Evolutionary conservation across 139 green algal genomes (phyloP), one percentile per base, ranked within the genome.

Genomic region (Asterochloris sp.): DNA sequence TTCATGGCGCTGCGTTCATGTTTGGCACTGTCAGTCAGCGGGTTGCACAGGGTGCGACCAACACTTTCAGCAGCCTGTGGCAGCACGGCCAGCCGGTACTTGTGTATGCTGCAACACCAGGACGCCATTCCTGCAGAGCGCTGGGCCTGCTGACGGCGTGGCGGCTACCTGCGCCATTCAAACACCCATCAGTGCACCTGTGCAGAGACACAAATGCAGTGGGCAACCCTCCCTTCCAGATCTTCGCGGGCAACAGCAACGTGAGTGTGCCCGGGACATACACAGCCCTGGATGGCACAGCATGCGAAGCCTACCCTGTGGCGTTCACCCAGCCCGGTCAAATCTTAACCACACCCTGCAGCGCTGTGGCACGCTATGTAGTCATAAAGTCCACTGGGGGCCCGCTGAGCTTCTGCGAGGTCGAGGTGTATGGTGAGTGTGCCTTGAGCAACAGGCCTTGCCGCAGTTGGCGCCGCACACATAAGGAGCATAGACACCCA

Each of bases 201-300:
- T 80, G 61, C 60, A 80, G 76, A 19, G 76, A 69, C 23, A 24
- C 23, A 11, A 47, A 60, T 16, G 76, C 60, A 14, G 38, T 21
- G 38, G 60, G 76, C 13, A 14, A 80, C 0, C 60, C 76, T 14
- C 66, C 66, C 66, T 71, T 71, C 66, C 19, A 23, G 12, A 62
- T 80, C 12, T 80, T 80, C 68, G 76, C 68, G 76, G 76, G 76
- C 0, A n/a, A 69, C 17, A n/a, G 23, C 11, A 62, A 68, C 69
- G 60, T 62, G 6, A 67, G 19, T n/a, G 68, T 13, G 12, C 24
- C 76, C 1, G 24, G 24, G 60, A 80, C 60, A 61, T 80, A 80
- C 60, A 80, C 24, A 38, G 76, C 68, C 24, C 61, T 80, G 76
- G 76, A 80, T 47, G 68, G 68, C 76, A 80, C 76, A 24, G 68